Conservation (phyloP, 1,139 yeast genomes). For the Blastobotrys niveus region DNA sequence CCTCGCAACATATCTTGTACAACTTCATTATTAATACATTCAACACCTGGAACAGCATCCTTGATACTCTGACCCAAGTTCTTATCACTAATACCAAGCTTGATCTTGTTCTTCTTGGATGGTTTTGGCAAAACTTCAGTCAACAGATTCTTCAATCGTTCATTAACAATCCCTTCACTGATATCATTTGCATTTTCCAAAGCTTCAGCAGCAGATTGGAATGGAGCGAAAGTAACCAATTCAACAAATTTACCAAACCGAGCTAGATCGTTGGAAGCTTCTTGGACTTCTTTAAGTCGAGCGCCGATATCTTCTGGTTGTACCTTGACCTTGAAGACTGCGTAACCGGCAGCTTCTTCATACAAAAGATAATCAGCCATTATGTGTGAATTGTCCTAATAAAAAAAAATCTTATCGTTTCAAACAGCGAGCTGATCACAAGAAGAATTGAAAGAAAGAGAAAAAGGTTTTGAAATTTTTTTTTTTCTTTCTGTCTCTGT, state of each 20-base stretch:
- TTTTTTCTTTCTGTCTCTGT: too few species aligned
- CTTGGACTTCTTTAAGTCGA: constrained; percentile 89
- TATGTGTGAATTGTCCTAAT: neutral
- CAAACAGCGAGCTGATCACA: too few species aligned
- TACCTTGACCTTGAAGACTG: constrained; percentile 85
- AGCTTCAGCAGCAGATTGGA: constrained; percentile 99
- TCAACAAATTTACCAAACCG: constrained; percentile 90
- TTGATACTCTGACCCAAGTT: constrained; percentile 95
- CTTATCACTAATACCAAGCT: constrained; percentile 88
- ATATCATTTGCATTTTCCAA: constrained; percentile 96
- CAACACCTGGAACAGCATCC: constrained; percentile 81
- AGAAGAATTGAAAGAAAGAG: neutral
- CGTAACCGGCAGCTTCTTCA: constrained; percentile 99
- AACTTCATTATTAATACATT: constrained; percentile 83
- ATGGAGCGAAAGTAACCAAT: constrained; percentile 93
- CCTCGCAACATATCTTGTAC: constrained; percentile 96
- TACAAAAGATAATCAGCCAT: constrained; percentile 82
- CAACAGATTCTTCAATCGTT: constrained; percentile 79
- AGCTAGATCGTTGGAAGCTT: constrained; percentile 79
- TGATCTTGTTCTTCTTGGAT: constrained; percentile 52
- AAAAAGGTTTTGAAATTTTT: neutral
- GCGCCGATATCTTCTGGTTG: constrained; percentile 95
- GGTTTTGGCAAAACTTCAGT: constrained; percentile 90
- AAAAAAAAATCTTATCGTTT: too few species aligned
- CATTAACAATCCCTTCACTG: constrained; percentile 94